Evolutionary conservation across 2,329 filamentous ascomycete species (phyloP).

Genomic region (Xylariaceae sp.): DNA sequence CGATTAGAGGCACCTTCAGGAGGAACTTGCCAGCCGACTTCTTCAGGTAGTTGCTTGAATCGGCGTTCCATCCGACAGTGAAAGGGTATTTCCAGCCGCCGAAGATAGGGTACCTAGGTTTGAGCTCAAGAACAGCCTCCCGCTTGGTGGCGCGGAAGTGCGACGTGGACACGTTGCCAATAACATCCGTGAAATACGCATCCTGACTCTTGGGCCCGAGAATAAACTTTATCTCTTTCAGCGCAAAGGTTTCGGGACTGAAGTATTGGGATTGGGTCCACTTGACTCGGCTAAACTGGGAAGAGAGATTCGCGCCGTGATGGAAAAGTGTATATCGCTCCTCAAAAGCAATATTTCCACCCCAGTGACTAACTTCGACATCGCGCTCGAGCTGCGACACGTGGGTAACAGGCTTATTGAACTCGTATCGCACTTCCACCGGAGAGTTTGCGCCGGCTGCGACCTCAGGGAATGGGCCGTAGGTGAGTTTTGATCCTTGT

Average conservation of each 20-base stretch:
- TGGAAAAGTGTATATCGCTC: constrained; percentile 88
- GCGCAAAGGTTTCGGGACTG: constrained; percentile 69
- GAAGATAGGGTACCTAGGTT: constrained; percentile 93
- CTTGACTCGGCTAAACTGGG: constrained; percentile 70
- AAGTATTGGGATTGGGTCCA: constrained; percentile 72
- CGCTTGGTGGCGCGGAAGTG: constrained; percentile 73
- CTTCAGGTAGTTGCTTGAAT: constrained; percentile 70
- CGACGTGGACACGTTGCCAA: constrained; percentile 95
- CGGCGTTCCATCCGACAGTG: constrained; percentile 90
- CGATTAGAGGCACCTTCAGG: constrained; percentile 86
- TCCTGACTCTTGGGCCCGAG: constrained; percentile 76
- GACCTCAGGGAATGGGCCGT: constrained; percentile 81
- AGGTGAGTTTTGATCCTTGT: constrained; percentile 80
- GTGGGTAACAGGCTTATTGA: constrained; percentile 85
- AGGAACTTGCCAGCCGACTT: constrained; percentile 67
- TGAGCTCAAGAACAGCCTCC: constrained; percentile 81
- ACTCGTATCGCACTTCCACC: constrained; percentile 84
- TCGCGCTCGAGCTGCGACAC: constrained; percentile 79
- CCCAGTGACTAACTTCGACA: constrained; percentile 96
- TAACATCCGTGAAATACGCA: constrained; percentile 91
- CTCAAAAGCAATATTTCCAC: constrained; percentile 91
- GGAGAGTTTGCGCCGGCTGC: constrained; percentile 71
- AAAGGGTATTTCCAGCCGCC: constrained; percentile 99
- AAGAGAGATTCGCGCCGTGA: constrained; percentile 72
- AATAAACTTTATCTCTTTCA: constrained; percentile 78